Conservation (phyloP, 2,329 filamentous ascomycete genomes). For the Colletotrichum noveboracense region DNA sequence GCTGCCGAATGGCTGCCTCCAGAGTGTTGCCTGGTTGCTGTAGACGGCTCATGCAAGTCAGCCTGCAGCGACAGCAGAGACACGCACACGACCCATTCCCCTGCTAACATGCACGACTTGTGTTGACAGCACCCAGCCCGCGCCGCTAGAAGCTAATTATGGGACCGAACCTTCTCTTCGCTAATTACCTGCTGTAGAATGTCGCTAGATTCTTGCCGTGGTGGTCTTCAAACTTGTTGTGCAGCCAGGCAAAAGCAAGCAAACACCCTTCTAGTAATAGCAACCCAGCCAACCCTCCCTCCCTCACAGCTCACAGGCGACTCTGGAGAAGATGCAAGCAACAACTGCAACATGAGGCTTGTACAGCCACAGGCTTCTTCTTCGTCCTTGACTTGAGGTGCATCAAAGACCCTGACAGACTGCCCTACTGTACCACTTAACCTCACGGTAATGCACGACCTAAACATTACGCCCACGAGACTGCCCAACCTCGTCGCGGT, state of each 20-base stretch:
- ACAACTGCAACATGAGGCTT: background rate
- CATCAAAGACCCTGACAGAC: background rate
- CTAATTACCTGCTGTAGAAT: background rate
- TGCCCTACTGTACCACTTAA: background rate
- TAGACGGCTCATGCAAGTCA: constrained; percentile 6
- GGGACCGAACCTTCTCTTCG: background rate
- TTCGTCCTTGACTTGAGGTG: background rate
- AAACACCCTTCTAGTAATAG: background rate
- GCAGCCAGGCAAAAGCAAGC: background rate
- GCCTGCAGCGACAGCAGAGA: background rate
- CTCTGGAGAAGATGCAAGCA: background rate
- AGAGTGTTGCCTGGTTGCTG: background rate
- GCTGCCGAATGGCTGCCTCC: background rate
- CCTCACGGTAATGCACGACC: background rate
- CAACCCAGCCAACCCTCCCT: background rate
- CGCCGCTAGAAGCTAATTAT: background rate
- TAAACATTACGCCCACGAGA: background rate
- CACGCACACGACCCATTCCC: constrained; percentile 6
- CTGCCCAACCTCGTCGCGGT: background rate
- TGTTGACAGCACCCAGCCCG: background rate
- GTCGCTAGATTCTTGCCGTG: background rate
- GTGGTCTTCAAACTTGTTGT: background rate
- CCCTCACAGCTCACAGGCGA: background rate
- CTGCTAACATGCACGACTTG: constrained; percentile 6
- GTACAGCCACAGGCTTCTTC: background rate